phyloP scores from a whole-genome alignment of 208 protist species.

The Trypanosoma scelopori region DNA sequence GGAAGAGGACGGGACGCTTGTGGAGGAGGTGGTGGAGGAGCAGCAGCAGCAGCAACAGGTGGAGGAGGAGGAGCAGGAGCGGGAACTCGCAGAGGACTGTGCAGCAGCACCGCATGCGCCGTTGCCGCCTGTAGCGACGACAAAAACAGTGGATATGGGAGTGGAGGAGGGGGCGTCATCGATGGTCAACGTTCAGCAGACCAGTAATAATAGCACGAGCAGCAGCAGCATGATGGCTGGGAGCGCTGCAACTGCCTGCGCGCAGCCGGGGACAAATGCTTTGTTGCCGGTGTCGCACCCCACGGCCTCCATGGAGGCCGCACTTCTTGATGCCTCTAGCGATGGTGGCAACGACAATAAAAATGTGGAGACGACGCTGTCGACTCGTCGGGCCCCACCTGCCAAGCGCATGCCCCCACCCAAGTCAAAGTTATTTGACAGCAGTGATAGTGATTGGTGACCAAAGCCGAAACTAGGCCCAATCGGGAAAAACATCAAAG shows the following conservation, averaged over 20 bases:
- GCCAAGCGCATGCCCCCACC: constrained; percentile 11
- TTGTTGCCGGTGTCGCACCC: background rate
- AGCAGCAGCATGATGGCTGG: no score
- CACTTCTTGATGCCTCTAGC: constrained; percentile 17
- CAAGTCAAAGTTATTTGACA: constrained; percentile 35
- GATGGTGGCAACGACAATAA: constrained; percentile 3
- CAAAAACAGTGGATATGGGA: background rate
- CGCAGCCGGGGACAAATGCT: background rate
- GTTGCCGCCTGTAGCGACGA: background rate
- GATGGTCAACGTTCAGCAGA: background rate
- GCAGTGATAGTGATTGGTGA: constrained; percentile 36
- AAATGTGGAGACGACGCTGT: background rate
- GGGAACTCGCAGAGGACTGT: background rate
- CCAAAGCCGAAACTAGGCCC: background rate
- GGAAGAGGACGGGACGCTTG: background rate
- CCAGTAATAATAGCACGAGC: no score
- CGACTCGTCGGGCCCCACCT: background rate
- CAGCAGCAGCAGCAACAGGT: no score
- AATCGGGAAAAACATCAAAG: background rate
- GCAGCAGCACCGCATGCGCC: background rate
- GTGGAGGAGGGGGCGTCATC: background rate
- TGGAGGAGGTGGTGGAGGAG: background rate
- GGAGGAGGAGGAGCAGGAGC: background rate
- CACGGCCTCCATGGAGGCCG: background rate
- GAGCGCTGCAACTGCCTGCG: background rate